Conservation (phyloP, 2,329 filamentous ascomycete genomes). For the Fusarium continuum region DNA sequence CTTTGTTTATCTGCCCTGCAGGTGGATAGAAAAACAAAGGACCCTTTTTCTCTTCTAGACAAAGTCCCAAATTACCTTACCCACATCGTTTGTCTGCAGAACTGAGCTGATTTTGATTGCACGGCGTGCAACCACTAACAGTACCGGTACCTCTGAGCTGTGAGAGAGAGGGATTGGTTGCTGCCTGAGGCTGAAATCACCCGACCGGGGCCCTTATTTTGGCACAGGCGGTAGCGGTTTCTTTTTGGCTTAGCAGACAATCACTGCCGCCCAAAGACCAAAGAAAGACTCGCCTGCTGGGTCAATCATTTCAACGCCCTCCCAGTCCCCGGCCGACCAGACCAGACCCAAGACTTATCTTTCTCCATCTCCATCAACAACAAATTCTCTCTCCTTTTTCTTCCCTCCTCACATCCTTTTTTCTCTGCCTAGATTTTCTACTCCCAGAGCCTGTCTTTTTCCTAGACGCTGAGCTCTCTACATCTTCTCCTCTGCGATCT, state of each 20-base stretch:
- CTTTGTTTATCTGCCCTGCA: constrained; percentile 22
- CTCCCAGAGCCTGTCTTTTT: constrained; percentile 11
- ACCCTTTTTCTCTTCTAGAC: constrained; percentile 8
- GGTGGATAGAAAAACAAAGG: constrained; percentile 20
- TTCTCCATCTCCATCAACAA: constrained; percentile 41
- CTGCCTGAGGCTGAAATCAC: constrained; percentile 43
- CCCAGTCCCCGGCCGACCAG: constrained; percentile 35
- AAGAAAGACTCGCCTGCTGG: constrained; percentile 36
- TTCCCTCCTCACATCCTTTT: constrained; percentile 23
- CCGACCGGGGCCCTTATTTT: constrained; percentile 20
- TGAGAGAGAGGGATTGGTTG: too few relatives aligned
- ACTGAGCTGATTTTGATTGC: constrained; percentile 15
- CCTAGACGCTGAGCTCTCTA: constrained; percentile 28
- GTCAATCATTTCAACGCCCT: constrained; percentile 40
- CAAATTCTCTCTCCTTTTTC: constrained; percentile 39
- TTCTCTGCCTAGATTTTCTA: constrained; percentile 18
- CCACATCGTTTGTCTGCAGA: constrained; percentile 12
- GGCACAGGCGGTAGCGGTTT: constrained; percentile 33
- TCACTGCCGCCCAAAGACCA: constrained; percentile 23
- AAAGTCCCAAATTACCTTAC: constrained; percentile 13
- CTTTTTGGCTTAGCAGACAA: constrained; percentile 34
- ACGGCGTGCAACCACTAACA: not conserved
- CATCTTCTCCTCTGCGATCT: constrained; percentile 19
- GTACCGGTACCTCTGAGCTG: too few relatives aligned
- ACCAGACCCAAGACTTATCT: constrained; percentile 33